Base-by-base conservation (phyloP, 192 early-diverging fungal species). In the Phycomyces blakesleeanus region DNA sequence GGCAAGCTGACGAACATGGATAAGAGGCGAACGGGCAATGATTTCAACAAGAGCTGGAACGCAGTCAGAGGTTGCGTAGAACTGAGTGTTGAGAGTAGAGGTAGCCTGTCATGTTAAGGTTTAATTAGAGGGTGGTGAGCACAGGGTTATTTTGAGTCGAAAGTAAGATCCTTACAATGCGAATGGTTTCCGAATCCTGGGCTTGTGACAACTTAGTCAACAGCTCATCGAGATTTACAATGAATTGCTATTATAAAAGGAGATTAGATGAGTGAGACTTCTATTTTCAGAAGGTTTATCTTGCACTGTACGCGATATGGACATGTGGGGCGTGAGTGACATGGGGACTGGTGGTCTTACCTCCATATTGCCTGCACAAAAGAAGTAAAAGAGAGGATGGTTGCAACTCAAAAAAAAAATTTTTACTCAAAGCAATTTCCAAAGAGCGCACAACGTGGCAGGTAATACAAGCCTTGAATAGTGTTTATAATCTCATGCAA, bases 11-110 rank as follows among this genome's bases (percentile, higher is more conserved):
- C 93, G 90, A 39, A 96, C 77, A 75, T 88, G 80, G 66, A 78
- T 72, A 60, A 88, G 78, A 57, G 81, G 59, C 49, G 83, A 85
- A 37, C 76, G 81, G 56, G 78, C 75, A 54, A 89, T 80, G 49
- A 95, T 87, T 54, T 91, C 79, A 51, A 89, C 76, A 57, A 93
- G 81, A 37, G 89, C 93, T 51, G 93, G 89, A n/a, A 95, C 82
- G 66, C 93, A 92, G 26, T 78, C 68, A 24, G 80, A 60, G n/a
- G 75, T 73, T 21, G 77, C 78, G 68, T 89, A 95, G 75, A 78
- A 92, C 68, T 91, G 81, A 61, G 79, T 83, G 76, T 82, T 88
- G 53, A 95, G 77, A 16, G 85, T 81, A 49, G 78, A 81, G 26
- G 91, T 93, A 55, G 87, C 82, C 87, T 89, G 25, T 22, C 14